phyloP scores from a whole-genome alignment of 495 filamentous ascomycete species.

The Apodospora peruviana region DNA sequence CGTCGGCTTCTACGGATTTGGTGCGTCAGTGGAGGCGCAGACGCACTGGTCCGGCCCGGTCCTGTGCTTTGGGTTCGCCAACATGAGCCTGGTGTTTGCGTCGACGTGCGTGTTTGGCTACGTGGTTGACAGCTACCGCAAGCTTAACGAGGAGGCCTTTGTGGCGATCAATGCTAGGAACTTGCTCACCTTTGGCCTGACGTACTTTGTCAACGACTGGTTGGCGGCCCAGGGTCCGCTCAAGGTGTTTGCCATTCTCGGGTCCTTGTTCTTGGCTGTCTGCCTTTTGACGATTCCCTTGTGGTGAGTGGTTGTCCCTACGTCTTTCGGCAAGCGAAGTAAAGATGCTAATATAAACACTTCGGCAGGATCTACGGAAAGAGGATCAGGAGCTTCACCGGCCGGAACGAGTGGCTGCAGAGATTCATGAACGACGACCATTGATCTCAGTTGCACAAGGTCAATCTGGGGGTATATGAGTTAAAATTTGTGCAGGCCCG shows the following conservation, averaged over 20 bases:
- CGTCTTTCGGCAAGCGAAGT: too few relatives aligned
- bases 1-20: conserved; percentile 55
- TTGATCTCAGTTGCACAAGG: too few relatives aligned
- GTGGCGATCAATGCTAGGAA: conserved; percentile 53
- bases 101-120: conserved; percentile 50
- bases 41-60: conserved; percentile 52
- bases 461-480: neutral
- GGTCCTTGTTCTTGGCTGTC: conserved; percentile 39
- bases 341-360: too few relatives aligned
- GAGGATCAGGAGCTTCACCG: conserved; percentile 37
- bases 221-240: conserved; percentile 38
- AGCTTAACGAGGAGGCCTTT: conserved; percentile 49
- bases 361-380: conserved; percentile 44
- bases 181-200: conserved; percentile 47
- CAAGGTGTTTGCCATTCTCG: conserved; percentile 47
- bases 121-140: conserved; percentile 47
- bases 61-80: conserved; percentile 47
- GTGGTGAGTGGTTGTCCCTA: conserved; percentile 35
- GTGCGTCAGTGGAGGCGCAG: conserved; percentile 49
- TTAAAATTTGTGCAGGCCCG: too few relatives aligned
- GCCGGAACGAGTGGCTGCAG: conserved; percentile 39
- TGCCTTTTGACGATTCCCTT: conserved; percentile 46
- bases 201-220: conserved; percentile 51
- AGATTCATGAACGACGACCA: conserved; percentile 45
- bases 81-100: conserved; percentile 48